phyloP scores from a whole-genome alignment of 2,329 filamentous ascomycete genomes.

The Penicillium hordei region DNA sequence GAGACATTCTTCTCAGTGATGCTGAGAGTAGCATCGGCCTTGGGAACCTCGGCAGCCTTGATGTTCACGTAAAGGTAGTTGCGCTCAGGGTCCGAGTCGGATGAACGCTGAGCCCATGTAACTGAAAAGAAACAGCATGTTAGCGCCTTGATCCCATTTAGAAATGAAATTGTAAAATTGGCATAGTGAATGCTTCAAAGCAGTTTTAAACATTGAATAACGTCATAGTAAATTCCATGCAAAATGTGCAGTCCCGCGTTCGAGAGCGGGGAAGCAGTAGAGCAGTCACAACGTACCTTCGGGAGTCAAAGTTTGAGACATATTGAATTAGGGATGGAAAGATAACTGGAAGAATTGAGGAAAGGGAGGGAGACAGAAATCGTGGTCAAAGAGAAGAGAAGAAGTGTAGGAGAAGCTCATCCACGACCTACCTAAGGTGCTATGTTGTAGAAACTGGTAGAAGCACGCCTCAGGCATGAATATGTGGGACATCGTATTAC shows the following conservation, averaged over 20 bases:
- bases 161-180: background rate
- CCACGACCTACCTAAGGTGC: slow-evolving; percentile 25
- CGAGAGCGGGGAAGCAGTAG: slow-evolving; percentile 32
- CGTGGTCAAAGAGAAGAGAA: slow-evolving; percentile 19
- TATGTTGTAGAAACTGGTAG: slow-evolving; percentile 44
- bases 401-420: slow-evolving; percentile 22
- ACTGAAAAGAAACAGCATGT: slow-evolving; percentile 56
- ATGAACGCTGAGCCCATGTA: slow-evolving; percentile 97
- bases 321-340: slow-evolving; percentile 15
- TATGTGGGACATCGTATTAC: slow-evolving; percentile 7
- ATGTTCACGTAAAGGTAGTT: slow-evolving; percentile 96
- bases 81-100: slow-evolving; percentile 71
- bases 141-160: slow-evolving; percentile 3
- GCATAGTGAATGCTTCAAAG: background rate
- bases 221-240: slow-evolving; percentile 18
- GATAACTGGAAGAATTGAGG: slow-evolving; percentile 7
- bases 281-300: slow-evolving; percentile 45
- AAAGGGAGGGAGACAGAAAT: slow-evolving; percentile 4
- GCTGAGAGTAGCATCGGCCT: slow-evolving; percentile 75
- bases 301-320: slow-evolving; percentile 39
- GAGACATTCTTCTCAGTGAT: slow-evolving; percentile 73
- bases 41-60: slow-evolving; percentile 78
- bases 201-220: slow-evolving; percentile 10
- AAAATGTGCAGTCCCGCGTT: slow-evolving; percentile 25
- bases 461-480: slow-evolving; percentile 31